Percentiles rank a stretch among this genome's conserved stretches.
These are phyloP conservation scores for Saturnispora silvae DNA, from an alignment of 805 yeast genomes.

Conservation along the genomic window DNA sequence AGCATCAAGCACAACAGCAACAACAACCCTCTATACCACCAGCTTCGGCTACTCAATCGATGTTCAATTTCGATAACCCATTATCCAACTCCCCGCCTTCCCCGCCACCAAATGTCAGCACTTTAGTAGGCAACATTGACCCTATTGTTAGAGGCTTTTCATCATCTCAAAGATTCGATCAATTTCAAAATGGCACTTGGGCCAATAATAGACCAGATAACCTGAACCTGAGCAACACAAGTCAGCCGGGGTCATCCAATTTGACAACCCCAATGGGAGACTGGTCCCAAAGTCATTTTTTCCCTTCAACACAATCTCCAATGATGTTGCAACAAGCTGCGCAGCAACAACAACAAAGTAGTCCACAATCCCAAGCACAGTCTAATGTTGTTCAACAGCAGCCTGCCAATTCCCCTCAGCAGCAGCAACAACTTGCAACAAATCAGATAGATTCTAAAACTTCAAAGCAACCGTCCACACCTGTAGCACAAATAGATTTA, in stretches of 20 bases:
- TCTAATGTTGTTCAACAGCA: slow-evolving; percentile 6
- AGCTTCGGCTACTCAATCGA: slow-evolving; percentile 1
- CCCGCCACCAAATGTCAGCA: slow-evolving; percentile 7
- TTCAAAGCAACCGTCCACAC: slow-evolving; percentile 9
- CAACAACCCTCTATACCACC: slow-evolving; percentile 1
- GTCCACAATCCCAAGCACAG: too few relatives aligned
- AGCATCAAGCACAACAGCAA: slow-evolving; percentile 6
- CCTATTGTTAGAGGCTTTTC: not conserved
- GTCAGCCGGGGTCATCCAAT: slow-evolving; percentile 1
- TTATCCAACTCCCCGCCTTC: slow-evolving; percentile 5
- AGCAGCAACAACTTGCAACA: slow-evolving; percentile 6
- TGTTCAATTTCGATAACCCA: slow-evolving; percentile 1
- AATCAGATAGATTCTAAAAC: too few relatives aligned
- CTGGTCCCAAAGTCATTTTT: slow-evolving; percentile 11
- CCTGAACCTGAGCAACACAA: slow-evolving; percentile 1
- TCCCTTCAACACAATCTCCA: slow-evolving; percentile 8
- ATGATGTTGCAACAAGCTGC: not conserved
- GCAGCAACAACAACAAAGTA: slow-evolving; percentile 4
- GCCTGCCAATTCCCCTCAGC: slow-evolving; percentile 1
- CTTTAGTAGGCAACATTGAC: not conserved
- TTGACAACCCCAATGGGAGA: slow-evolving; percentile 9
- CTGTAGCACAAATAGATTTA: slow-evolving; percentile 22
- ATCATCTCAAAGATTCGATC: slow-evolving; percentile 5
- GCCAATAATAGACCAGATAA: slow-evolving; percentile 10
- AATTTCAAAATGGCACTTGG: slow-evolving; percentile 7